Evolutionary conservation across 148 eudicot genomes (phyloP), one percentile per base, ranked within the genome.

Genomic region (Dysphania ambrosioides): DNA sequence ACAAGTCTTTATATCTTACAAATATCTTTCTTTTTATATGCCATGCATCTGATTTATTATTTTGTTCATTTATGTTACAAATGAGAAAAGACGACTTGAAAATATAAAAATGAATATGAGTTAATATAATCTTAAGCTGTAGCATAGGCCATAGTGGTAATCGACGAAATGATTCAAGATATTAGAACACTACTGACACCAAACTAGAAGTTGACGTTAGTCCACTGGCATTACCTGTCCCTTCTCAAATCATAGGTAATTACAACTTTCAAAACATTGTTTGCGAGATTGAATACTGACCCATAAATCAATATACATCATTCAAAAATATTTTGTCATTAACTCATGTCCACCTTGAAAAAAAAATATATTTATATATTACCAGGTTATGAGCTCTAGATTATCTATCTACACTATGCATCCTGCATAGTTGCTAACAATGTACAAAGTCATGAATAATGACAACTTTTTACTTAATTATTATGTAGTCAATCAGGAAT

Each of bases 151-250:
- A 27, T 8, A 66, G 27, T 66, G 70, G 70, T 10, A 66, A 66
- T 67, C 31, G 32, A 41, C 29, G 21, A 67, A 67, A 41, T 41
- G 19, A 67, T 67, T 29, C 31, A 67, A 5, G 13, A 26, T 8
- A 66, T 66, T 10, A 41, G 13, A 42, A 15, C 31, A 9, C 19
- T 21, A 32, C 71, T 67, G 71, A 67, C 71, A 67, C 41, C 26
- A 42, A 67, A 66, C 70, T 66, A 11, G 71, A 67, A 41, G 34
- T 67, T 67, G 55, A 41, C 71, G 71, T 67, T 41, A 41, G 21
- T 67, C 42, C 27, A 67, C 32, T 41, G 34, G 55, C 71, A 67
- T 41, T 67, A 55, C 55, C 34, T 66, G 49, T 24, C 51, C 16
- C 30, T 66, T 40, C 29, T 42, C 34, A 61, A 30, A 29, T 29